Conservation (phyloP, 2,329 filamentous ascomycete genomes). For the Stagonosporopsis chrysanthemi region DNA sequence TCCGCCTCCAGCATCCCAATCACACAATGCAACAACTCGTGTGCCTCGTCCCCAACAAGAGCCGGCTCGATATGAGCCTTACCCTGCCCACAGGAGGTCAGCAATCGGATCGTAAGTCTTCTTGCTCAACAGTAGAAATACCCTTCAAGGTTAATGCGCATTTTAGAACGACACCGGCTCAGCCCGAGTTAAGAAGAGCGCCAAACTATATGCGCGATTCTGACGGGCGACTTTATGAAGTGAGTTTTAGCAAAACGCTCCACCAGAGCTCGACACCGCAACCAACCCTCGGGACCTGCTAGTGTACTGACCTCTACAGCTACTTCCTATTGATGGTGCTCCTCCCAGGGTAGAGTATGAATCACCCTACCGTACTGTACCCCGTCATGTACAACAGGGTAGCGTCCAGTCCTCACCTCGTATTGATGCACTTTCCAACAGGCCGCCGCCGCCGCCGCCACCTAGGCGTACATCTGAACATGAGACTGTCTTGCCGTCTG, state of each 20-base stretch:
- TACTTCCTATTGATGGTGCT: slow-evolving; percentile 38
- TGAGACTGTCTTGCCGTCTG: slow-evolving; percentile 44
- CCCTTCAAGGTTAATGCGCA: slow-evolving; percentile 29
- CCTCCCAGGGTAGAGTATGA: slow-evolving; percentile 28
- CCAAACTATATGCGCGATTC: slow-evolving; percentile 34
- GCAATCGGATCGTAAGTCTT: slow-evolving; percentile 31
- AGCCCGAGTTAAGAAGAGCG: slow-evolving; percentile 20
- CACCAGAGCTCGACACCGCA: slow-evolving; percentile 23
- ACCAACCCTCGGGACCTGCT: neutral
- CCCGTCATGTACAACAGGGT: slow-evolving; percentile 23
- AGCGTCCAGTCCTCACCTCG: slow-evolving; percentile 23
- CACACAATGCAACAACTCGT: slow-evolving; percentile 15
- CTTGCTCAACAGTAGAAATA: neutral
- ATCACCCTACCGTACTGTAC: slow-evolving; percentile 13
- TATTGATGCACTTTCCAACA: slow-evolving; percentile 26
- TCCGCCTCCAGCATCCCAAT: slow-evolving; percentile 17
- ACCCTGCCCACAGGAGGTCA: slow-evolving; percentile 18
- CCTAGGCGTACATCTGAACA: slow-evolving; percentile 40
- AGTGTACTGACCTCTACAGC: slow-evolving; percentile 38
- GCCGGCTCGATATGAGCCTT: slow-evolving; percentile 14
- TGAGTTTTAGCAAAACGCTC: slow-evolving; percentile 37
- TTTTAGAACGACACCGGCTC: slow-evolving; percentile 20
- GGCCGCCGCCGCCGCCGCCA: slow-evolving; percentile 20
- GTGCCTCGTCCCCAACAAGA: slow-evolving; percentile 14
- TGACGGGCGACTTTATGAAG: slow-evolving; percentile 43